Evolutionary conservation across 1,139 yeast genomes (phyloP).

Genomic region (Arxiozyma telluris): DNA sequence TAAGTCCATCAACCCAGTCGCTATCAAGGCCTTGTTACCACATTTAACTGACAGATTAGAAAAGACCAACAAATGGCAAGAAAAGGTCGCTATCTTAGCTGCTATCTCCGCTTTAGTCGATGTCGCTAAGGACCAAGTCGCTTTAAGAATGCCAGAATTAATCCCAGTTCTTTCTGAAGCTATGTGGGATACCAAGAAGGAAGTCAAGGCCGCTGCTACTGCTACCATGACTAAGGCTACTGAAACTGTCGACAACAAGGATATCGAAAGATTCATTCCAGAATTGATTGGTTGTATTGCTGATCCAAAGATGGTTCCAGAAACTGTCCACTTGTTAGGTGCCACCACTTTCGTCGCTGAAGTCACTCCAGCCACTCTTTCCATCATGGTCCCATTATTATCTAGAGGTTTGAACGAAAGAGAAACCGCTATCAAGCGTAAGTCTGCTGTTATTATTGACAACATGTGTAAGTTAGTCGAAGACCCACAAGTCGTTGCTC

Average conservation of each 20-base stretch:
- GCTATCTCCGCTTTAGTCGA: constrained; percentile 84
- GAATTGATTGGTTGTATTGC: constrained; percentile 95
- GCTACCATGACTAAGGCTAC: constrained; percentile 93
- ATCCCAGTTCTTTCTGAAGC: constrained; percentile 97
- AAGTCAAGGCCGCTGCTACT: constrained; percentile 94
- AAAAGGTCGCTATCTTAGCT: constrained; percentile 84
- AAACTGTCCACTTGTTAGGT: constrained; percentile 97
- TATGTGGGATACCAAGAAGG: constrained; percentile 99
- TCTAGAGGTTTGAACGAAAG: constrained; percentile 99
- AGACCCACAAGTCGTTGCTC: constrained; percentile 99
- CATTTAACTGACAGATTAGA: constrained; percentile 60
- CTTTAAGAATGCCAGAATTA: constrained; percentile 98
- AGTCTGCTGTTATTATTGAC: constrained; percentile 98
- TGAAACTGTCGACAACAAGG: constrained; percentile 98
- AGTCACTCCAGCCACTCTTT: constrained; percentile 98
- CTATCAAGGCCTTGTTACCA: constrained; percentile 87
- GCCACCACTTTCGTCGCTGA: constrained; percentile 99
- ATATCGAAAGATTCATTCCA: constrained; percentile 98
- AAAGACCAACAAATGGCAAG: constrained; percentile 91
- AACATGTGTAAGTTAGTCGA: constrained; percentile 99
- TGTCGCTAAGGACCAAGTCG: constrained; percentile 90
- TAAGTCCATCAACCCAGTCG: constrained; percentile 78
- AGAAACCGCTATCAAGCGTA: constrained; percentile 98
- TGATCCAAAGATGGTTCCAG: constrained; percentile 94
- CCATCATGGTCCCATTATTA: constrained; percentile 98